These are phyloP conservation scores for Exophiala alcalophila DNA, from an alignment of 2,329 filamentous ascomycete species.

Conservation along the genomic window DNA sequence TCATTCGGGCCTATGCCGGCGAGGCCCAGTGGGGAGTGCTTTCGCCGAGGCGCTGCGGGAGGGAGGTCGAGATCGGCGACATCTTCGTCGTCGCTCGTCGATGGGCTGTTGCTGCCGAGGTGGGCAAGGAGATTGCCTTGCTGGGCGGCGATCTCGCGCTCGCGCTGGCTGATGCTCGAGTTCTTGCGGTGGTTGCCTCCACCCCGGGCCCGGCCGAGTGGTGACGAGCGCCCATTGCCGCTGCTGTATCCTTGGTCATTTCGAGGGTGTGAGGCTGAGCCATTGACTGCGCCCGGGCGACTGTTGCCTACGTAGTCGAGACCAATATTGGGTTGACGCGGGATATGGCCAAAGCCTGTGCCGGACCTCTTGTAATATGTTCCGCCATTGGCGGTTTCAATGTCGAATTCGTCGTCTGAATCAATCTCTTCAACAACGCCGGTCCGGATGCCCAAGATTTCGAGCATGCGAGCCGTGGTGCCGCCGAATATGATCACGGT, in stretches of 20 bases:
- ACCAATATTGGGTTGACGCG: conserved; percentile 60
- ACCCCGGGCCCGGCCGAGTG: conserved; percentile 25
- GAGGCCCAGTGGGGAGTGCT: conserved; percentile 44
- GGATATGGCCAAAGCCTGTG: conserved; percentile 72
- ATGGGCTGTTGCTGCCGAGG: conserved; percentile 36
- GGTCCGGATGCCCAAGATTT: conserved; percentile 93
- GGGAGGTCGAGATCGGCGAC: conserved; percentile 58
- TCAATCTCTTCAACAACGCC: conserved; percentile 96
- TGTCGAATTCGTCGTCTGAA: conserved; percentile 98
- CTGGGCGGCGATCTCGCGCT: conserved; percentile 48
- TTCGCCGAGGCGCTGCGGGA: conserved; percentile 47
- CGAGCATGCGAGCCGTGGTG: conserved; percentile 94
- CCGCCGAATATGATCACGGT: conserved; percentile 99
- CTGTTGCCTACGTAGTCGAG: conserved; percentile 48
- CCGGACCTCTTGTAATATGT: conserved; percentile 79
- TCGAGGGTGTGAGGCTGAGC: conserved; percentile 22
- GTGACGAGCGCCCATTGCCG: conserved; percentile 55
- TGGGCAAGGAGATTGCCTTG: conserved; percentile 50
- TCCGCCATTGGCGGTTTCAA: conserved; percentile 69
- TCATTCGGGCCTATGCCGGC: conserved; percentile 16
- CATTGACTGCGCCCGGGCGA: conserved; percentile 35
- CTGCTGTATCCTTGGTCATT: conserved; percentile 53
- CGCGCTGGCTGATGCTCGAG: conserved; percentile 46
- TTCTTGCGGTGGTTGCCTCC: conserved; percentile 51
- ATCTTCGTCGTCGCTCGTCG: conserved; percentile 47